Conservation (phyloP, 345 rosid genomes). For the Turnera subulata region DNA sequence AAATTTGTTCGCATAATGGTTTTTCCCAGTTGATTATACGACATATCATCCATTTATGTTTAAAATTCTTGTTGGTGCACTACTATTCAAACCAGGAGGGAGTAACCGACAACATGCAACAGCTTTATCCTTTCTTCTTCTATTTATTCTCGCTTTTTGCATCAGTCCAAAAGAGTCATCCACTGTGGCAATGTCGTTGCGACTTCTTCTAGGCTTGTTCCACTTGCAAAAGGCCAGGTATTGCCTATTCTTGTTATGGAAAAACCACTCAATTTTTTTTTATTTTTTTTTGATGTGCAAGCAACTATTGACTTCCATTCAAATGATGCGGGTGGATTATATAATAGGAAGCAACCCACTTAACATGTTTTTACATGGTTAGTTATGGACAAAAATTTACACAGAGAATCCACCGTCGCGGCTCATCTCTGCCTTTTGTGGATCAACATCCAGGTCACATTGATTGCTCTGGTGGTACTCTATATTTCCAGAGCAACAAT, state of each 20-base stretch:
- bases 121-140: conserved; percentile 21
- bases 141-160: conserved; percentile 9
- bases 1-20: background rate
- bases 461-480: conserved; percentile 13
- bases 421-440: conserved; percentile 17
- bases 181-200: conserved; percentile 12
- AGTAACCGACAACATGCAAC: conserved; percentile 24
- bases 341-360: conserved; percentile 21
- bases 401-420: conserved; percentile 19
- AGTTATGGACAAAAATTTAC: conserved; percentile 19
- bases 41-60: background rate
- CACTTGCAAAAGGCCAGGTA: conserved; percentile 21
- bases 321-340: conserved; percentile 21
- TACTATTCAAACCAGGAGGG: conserved; percentile 31
- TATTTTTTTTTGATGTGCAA: background rate
- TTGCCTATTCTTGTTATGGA: background rate
- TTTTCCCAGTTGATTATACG: background rate
- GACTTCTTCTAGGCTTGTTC: conserved; percentile 11
- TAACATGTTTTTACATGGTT: conserved; percentile 25
- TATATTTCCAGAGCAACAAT: conserved; percentile 7
- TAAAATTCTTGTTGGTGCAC: conserved; percentile 31
- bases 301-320: background rate
- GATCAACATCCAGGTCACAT: background rate
- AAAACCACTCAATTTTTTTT: background rate
- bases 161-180: conserved; percentile 9